These are phyloP conservation scores for Colletotrichum sansevieriae DNA, from an alignment of 2,329 filamentous ascomycete genomes.

Conservation along the genomic window DNA sequence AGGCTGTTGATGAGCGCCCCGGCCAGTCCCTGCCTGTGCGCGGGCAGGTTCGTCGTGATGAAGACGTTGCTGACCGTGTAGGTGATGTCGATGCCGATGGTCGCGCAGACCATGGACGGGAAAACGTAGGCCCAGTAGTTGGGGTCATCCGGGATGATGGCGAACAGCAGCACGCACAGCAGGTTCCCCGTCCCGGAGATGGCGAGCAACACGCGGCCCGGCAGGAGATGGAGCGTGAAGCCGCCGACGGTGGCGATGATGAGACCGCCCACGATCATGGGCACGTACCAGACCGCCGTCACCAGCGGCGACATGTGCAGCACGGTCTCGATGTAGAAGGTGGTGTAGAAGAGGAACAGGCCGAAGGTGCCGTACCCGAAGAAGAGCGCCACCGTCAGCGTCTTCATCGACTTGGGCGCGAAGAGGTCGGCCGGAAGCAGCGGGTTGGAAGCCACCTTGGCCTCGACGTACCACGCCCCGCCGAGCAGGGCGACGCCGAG, in stretches of 20 bases:
- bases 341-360: slow-evolving; percentile 74
- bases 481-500: slow-evolving; percentile 67
- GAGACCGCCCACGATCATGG: slow-evolving; percentile 76
- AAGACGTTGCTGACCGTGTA: slow-evolving; percentile 84
- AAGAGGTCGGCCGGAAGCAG: slow-evolving; percentile 75
- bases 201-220: slow-evolving; percentile 72
- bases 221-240: slow-evolving; percentile 74
- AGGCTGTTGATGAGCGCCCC: slow-evolving; percentile 79
- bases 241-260: slow-evolving; percentile 73
- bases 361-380: slow-evolving; percentile 72
- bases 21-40: slow-evolving; percentile 76
- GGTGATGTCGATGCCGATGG: slow-evolving; percentile 80
- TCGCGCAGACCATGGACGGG: slow-evolving; percentile 76
- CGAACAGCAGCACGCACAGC: slow-evolving; percentile 71
- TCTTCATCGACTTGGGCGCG: slow-evolving; percentile 70
- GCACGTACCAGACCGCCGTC: slow-evolving; percentile 77
- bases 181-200: slow-evolving; percentile 73
- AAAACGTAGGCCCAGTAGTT: slow-evolving; percentile 83
- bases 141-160: slow-evolving; percentile 69
- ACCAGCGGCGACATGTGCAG: slow-evolving; percentile 71
- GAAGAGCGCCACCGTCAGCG: slow-evolving; percentile 67
- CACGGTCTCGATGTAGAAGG: slow-evolving; percentile 73
- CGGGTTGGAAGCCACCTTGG: slow-evolving; percentile 70
- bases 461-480: slow-evolving; percentile 72
- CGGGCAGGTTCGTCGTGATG: slow-evolving; percentile 79